phyloP scores from a whole-genome alignment of 1,284 basidiomycete species.

The Ganoderma lucidum region DNA sequence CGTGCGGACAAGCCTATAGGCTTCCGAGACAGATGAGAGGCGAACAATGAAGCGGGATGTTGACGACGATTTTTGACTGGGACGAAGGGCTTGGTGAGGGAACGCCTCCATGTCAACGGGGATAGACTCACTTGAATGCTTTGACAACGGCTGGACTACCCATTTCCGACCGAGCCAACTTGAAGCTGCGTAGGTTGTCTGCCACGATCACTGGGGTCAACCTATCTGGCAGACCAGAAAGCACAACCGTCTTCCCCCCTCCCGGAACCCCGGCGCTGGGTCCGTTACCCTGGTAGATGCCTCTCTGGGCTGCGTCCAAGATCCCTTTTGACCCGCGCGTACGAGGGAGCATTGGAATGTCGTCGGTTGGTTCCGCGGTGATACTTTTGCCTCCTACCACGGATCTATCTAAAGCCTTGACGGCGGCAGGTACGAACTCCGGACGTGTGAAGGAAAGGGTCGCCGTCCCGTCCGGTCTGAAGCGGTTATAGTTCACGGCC shows the following conservation, averaged over 20 bases:
- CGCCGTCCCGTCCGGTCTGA: conserved; percentile 63
- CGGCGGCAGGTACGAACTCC: conserved; percentile 51
- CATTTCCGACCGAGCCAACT: conserved; percentile 48
- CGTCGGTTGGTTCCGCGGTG: conserved; percentile 30
- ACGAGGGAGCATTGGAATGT: conserved; percentile 32
- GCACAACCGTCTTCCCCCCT: conserved; percentile 59
- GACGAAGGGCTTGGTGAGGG: not conserved
- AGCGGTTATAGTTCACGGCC: conserved; percentile 64
- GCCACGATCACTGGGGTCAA: conserved; percentile 47
- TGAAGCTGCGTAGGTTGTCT: conserved; percentile 51
- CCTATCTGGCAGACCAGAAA: conserved; percentile 68
- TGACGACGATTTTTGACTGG: conserved; percentile 15
- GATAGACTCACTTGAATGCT: conserved; percentile 55
- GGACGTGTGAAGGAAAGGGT: conserved; percentile 58
- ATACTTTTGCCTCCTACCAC: conserved; percentile 55
- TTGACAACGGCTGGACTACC: conserved; percentile 54
- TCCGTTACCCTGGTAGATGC: conserved; percentile 56
- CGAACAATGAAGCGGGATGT: conserved; percentile 59
- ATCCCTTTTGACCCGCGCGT: conserved; percentile 53
- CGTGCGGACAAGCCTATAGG: conserved; percentile 68
- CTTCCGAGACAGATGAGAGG: conserved; percentile 63
- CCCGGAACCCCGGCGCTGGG: conserved; percentile 57
- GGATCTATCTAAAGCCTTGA: conserved; percentile 50
- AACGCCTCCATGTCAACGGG: not conserved
- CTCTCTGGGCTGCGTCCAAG: conserved; percentile 48